phyloP scores from a whole-genome alignment of 352 stramenopile genomes.

The Nothophytophthora sp. region DNA sequence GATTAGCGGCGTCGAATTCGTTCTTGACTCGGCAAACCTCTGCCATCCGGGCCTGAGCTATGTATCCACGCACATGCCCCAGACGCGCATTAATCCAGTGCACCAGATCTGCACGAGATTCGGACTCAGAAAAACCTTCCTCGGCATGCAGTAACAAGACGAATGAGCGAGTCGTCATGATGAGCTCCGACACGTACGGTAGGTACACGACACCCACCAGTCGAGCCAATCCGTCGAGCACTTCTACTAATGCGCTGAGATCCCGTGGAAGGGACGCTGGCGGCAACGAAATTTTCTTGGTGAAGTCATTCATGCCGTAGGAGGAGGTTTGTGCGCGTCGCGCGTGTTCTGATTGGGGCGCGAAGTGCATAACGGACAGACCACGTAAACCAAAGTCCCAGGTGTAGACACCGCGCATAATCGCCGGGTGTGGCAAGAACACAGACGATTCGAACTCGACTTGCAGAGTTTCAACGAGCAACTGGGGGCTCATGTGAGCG shows the following conservation, averaged over 20 bases:
- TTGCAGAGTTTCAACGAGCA: conserved; percentile 2
- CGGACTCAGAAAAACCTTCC: background rate
- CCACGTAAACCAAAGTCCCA: conserved; percentile 5
- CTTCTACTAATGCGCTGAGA: too few relatives aligned
- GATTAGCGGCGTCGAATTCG: background rate
- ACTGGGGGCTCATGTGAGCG: background rate
- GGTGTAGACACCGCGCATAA: conserved; percentile 3
- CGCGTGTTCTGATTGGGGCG: background rate
- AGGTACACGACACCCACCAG: too few relatives aligned
- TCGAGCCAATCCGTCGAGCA: too few relatives aligned
- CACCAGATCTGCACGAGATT: background rate
- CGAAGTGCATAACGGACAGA: conserved; percentile 5
- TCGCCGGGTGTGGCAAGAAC: conserved; percentile 7
- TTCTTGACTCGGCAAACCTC: background rate
- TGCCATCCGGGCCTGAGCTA: background rate
- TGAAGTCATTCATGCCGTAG: conserved; percentile 5
- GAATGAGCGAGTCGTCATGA: background rate
- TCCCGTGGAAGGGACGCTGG: too few relatives aligned
- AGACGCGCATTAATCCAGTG: conserved; percentile 4
- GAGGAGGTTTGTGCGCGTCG: background rate
- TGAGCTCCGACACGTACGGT: too few relatives aligned
- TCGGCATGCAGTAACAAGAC: too few relatives aligned
- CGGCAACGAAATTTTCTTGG: too few relatives aligned
- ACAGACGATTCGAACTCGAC: background rate
- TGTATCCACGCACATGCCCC: background rate